These are phyloP conservation scores for Sporothrix dimorphospora DNA, from an alignment of 2,329 filamentous ascomycete genomes.

Conservation along the genomic window DNA sequence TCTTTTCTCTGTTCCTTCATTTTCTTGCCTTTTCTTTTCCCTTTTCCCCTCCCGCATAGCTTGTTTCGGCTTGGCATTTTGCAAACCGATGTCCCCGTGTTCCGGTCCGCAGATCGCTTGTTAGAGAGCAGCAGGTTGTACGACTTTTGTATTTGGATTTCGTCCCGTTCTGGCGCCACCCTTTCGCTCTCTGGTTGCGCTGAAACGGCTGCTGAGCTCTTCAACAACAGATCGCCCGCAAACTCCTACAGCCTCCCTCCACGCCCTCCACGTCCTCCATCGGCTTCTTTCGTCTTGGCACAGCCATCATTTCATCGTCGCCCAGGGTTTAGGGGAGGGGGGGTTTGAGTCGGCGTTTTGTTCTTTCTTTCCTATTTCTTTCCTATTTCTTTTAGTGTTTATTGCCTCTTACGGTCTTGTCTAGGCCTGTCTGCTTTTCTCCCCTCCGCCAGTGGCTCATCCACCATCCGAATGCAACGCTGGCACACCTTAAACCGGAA, in stretches of 20 bases:
- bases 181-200: neutral
- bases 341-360: neutral
- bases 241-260: too few relatives aligned
- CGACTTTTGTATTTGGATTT: neutral
- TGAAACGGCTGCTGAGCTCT: conserved; percentile 28
- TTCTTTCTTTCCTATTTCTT: neutral
- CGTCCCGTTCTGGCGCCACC: conserved; percentile 13
- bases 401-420: too few relatives aligned
- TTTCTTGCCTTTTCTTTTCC: neutral
- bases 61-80: conserved; percentile 32
- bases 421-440: neutral
- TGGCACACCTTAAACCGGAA: conserved; percentile 20
- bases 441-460: too few relatives aligned
- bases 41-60: neutral
- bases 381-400: neutral
- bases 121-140: conserved; percentile 24
- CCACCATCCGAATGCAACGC: conserved; percentile 2
- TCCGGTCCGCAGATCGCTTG: conserved; percentile 31
- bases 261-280: neutral
- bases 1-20: neutral
- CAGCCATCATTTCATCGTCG: conserved; percentile 26
- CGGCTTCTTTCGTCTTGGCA: conserved; percentile 24
- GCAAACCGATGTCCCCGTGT: conserved; percentile 24
- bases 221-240: neutral
- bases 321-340: conserved; percentile 13